These are phyloP conservation scores for Lomentospora prolificans DNA, from an alignment of 2,329 filamentous ascomycete genomes.

Conservation along the genomic window DNA sequence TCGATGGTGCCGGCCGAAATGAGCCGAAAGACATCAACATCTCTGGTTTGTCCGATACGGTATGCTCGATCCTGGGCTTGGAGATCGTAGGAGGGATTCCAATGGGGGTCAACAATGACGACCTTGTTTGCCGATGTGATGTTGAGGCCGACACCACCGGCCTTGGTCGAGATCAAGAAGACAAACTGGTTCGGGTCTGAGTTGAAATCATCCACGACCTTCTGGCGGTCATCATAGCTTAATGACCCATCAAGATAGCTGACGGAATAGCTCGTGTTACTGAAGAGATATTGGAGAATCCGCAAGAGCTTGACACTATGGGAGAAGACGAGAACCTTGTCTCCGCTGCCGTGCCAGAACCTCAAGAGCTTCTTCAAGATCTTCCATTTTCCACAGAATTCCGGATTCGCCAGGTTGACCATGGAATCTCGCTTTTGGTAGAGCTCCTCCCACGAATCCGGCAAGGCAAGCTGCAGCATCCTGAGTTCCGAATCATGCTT, in stretches of 20 bases:
- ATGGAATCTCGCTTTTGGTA: conserved; percentile 71
- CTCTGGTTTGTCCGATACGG: conserved; percentile 81
- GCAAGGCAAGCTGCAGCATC: conserved; percentile 64
- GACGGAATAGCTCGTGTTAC: conserved; percentile 80
- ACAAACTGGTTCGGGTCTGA: conserved; percentile 79
- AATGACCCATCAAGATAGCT: conserved; percentile 84
- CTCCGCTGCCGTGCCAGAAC: conserved; percentile 82
- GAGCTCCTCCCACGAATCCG: conserved; percentile 63
- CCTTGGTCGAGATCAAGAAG: conserved; percentile 89
- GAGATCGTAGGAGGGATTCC: conserved; percentile 91
- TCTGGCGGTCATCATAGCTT: conserved; percentile 71
- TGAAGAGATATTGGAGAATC: conserved; percentile 78
- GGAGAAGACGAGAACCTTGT: conserved; percentile 93
- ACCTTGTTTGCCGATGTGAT: conserved; percentile 98
- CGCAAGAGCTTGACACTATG: conserved; percentile 79
- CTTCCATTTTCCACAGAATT: conserved; percentile 96
- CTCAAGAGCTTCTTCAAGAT: conserved; percentile 75
- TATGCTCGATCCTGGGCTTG: conserved; percentile 96
- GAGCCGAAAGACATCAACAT: conserved; percentile 91
- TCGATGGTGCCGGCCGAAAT: conserved; percentile 89
- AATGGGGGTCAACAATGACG: conserved; percentile 92
- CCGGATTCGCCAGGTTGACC: conserved; percentile 69
- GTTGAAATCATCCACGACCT: conserved; percentile 84
- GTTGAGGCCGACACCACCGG: conserved; percentile 88
- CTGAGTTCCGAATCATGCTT: conserved; percentile 72